These are phyloP conservation scores for Chlorella ohadii DNA, from an alignment of 139 green algal species.

Conservation along the genomic window DNA sequence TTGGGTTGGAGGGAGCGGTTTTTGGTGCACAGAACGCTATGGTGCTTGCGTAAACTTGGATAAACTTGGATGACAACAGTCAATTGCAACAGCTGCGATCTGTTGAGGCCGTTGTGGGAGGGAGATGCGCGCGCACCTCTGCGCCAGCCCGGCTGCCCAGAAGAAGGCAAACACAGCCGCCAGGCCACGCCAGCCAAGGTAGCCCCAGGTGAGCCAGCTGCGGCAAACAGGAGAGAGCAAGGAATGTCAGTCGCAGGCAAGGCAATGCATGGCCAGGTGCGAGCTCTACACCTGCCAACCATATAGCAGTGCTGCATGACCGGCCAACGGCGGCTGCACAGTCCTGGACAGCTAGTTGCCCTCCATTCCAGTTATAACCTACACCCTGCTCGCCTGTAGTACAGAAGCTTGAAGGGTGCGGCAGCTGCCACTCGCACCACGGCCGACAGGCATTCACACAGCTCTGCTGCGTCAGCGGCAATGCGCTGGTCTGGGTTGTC, in stretches of 20 bases:
- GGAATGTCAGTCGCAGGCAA: too few relatives aligned
- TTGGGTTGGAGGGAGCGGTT: not conserved
- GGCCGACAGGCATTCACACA: conserved; percentile 43
- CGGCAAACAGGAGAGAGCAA: not conserved
- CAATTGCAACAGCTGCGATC: too few relatives aligned
- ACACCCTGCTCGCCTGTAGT: conserved; percentile 33
- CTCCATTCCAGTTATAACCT: too few relatives aligned
- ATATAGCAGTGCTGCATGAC: too few relatives aligned
- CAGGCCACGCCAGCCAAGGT: conserved; percentile 49
- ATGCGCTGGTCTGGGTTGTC: conserved; percentile 92
- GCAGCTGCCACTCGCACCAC: conserved; percentile 29
- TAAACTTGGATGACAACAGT: too few relatives aligned
- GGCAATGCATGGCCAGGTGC: too few relatives aligned
- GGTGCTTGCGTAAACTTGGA: too few relatives aligned
- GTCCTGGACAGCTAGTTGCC: too few relatives aligned
- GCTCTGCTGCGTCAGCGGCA: conserved; percentile 57
- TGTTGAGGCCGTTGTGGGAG: too few relatives aligned
- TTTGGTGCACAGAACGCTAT: too few relatives aligned
- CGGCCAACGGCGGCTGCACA: too few relatives aligned
- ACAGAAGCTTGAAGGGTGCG: conserved; percentile 54
- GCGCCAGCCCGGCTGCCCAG: conserved; percentile 34
- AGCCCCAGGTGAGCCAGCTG: conserved; percentile 44
- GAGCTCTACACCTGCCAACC: too few relatives aligned
- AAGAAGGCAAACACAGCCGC: conserved; percentile 59
- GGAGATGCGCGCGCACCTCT: conserved; percentile 47